These are phyloP conservation scores for Phytopythium chamaehyphon DNA, from an alignment of 352 stramenopile species.

Conservation along the genomic window DNA sequence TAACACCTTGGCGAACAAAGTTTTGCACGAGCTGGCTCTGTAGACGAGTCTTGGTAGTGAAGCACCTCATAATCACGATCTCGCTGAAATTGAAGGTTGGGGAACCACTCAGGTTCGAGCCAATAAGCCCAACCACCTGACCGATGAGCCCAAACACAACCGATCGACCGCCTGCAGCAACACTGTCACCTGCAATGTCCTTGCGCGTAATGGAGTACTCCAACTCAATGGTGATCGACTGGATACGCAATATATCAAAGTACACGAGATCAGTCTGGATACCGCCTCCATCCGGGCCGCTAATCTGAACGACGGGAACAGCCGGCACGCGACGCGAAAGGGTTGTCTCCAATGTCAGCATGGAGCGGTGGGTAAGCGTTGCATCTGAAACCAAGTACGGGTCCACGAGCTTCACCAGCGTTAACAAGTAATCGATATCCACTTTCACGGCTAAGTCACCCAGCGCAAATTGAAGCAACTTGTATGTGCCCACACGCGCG, in stretches of 20 bases:
- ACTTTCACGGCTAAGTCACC: constrained; percentile 72
- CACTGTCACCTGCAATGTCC: constrained; percentile 69
- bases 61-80: constrained; percentile 81
- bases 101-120: constrained; percentile 81
- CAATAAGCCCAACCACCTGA: constrained; percentile 77
- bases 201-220: constrained; percentile 85
- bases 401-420: constrained; percentile 75
- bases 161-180: constrained; percentile 47
- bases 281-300: constrained; percentile 50
- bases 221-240: constrained; percentile 63
- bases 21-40: constrained; percentile 80
- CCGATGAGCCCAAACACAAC: constrained; percentile 78
- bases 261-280: constrained; percentile 80
- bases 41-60: constrained; percentile 75
- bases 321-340: constrained; percentile 57
- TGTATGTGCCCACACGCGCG: constrained; percentile 78
- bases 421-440: constrained; percentile 84
- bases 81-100: constrained; percentile 82
- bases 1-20: constrained; percentile 76
- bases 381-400: constrained; percentile 72
- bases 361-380: constrained; percentile 50
- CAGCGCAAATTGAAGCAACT: constrained; percentile 71
- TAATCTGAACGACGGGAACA: constrained; percentile 45
- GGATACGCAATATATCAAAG: constrained; percentile 76
- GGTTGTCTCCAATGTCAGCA: constrained; percentile 53